Evolutionary conservation across 768 basidiomycete species (phyloP), one percentile per base, ranked within the genome.

Genomic region (Cystobasidium onofrii): DNA sequence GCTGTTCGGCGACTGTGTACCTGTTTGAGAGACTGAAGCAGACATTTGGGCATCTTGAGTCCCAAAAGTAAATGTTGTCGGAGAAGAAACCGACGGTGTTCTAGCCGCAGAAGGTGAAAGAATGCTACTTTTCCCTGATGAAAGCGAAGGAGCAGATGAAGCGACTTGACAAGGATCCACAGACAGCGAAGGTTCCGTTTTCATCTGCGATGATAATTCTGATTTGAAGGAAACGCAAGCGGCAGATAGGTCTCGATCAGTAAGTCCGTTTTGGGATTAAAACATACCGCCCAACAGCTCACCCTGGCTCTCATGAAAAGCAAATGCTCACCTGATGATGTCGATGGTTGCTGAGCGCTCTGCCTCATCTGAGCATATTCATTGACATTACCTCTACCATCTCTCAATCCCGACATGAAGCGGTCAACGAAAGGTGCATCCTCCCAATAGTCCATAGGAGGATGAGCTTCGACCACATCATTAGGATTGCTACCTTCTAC

Each of bases 381-480:
- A n/a, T n/a, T n/a, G n/a, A n/a, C n/a, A n/a, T n/a, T n/a, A n/a
- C 7, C 39, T 39, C 39, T 15, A 6, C 6, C 27, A 60, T 29
- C 33, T 4, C 20, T 60, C 13, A 64, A 46, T 15, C 63, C 63
- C 9, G 12, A 7, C 63, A 64, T 41, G 2, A 64, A 39, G 10
- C 44, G 6, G n/a, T 67, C 65, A 9, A 67, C 44, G 34, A 67
- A 67, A 54, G 52, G 44, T 23, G 41, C 27, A 52, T 67, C 65
- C n/a, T 67, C 65, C 65, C 65, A 67, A 50, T 67, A 67, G 31
- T 43, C 50, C 12, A 18, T 12, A 9, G 65, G 65, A 31, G 27
- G 31, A 41, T 43, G 65, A 4, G 65, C 65, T 17, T 36, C 64
- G n/a, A 44, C 17, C 7, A 36, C 4, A 27, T 63, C 25, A 34